Evolutionary conservation across 257 asterid species (phyloP).

Genomic region (Ophiorrhiza pumila): DNA sequence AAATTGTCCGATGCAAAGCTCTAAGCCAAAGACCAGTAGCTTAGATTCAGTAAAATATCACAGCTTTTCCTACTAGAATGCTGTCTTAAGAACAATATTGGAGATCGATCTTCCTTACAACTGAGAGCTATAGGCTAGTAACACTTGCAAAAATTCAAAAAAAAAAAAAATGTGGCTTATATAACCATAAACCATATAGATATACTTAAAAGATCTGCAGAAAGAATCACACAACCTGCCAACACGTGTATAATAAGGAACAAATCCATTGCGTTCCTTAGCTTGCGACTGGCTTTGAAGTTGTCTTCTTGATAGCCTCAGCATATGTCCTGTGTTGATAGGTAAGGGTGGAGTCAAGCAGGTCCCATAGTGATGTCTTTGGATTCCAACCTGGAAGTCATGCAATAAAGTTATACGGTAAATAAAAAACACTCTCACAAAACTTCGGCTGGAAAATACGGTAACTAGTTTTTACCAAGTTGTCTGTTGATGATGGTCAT

Average conservation of each 20-base stretch:
- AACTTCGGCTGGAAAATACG: background rate
- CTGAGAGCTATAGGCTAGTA: slow-evolving; percentile 16
- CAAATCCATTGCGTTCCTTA: slow-evolving; percentile 17
- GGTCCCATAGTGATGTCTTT: slow-evolving; percentile 63
- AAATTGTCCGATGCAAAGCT: slow-evolving; percentile 6
- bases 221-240: slow-evolving; percentile 19
- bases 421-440: background rate
- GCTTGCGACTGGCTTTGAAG: slow-evolving; percentile 53
- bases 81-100: slow-evolving; percentile 10
- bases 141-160: slow-evolving; percentile 8
- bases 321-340: slow-evolving; percentile 75
- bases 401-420: background rate
- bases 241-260: slow-evolving; percentile 3
- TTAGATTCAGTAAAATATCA: slow-evolving; percentile 20
- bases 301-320: slow-evolving; percentile 65
- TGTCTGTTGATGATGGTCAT: slow-evolving; percentile 91
- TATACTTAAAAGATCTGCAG: slow-evolving; percentile 21
- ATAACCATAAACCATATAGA: slow-evolving; percentile 22
- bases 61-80: slow-evolving; percentile 17
- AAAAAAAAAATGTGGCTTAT: slow-evolving; percentile 15
- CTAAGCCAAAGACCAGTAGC: slow-evolving; percentile 12
- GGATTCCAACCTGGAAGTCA: slow-evolving; percentile 59
- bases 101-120: slow-evolving; percentile 22
- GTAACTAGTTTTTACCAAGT: slow-evolving; percentile 52
- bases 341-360: slow-evolving; percentile 73